These are phyloP conservation scores for Xylaria sp. DNA, from an alignment of 2,329 filamentous ascomycete genomes.

Conservation along the genomic window DNA sequence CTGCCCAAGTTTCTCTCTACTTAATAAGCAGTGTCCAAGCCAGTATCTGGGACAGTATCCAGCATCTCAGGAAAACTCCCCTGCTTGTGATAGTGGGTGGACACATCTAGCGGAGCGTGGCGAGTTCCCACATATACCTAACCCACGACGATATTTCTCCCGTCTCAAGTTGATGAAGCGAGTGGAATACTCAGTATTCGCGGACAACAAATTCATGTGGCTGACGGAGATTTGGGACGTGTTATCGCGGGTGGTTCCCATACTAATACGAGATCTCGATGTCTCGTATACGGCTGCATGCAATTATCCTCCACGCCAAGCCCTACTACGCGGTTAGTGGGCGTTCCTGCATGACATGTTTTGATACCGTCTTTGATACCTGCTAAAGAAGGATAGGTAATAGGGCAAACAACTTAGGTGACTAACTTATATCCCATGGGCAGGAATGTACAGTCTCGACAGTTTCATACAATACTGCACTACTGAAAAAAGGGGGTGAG, in stretches of 20 bases:
- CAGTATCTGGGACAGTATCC: background rate
- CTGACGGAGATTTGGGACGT: constrained; percentile 3
- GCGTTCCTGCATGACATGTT: constrained; percentile 28
- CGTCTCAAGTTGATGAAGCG: constrained; percentile 18
- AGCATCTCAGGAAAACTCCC: no score
- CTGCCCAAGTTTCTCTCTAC: no score
- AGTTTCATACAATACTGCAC: background rate
- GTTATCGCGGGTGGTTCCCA: constrained; percentile 14
- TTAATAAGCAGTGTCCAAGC: background rate
- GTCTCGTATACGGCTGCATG: constrained; percentile 35
- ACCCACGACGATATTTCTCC: constrained; percentile 11
- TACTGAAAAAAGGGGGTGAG: background rate
- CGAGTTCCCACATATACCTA: constrained; percentile 12
- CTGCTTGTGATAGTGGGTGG: background rate
- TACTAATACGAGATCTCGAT: constrained; percentile 36
- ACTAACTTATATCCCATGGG: background rate
- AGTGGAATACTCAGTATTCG: background rate
- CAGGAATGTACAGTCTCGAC: background rate
- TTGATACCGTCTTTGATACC: constrained; percentile 3
- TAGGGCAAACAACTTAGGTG: background rate
- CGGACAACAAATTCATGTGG: constrained; percentile 24
- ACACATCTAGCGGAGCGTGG: background rate
- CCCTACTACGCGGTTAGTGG: constrained; percentile 13
- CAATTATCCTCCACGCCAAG: constrained; percentile 37
- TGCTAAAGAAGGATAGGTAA: background rate